Conservation (phyloP, 2,329 filamentous ascomycete genomes). For the Sclerotinia spermophila region DNA sequence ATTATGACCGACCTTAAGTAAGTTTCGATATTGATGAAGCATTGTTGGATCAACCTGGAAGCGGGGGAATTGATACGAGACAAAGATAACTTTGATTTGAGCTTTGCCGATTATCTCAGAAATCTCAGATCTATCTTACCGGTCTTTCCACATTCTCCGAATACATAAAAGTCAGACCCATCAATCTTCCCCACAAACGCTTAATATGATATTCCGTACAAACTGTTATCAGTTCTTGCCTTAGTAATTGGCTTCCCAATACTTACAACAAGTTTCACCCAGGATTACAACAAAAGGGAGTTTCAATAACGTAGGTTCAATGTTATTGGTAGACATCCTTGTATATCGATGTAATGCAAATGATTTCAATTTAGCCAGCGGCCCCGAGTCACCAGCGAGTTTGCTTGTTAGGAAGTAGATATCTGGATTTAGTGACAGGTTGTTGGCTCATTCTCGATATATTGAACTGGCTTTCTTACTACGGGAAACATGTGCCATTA, state of each 20-base stretch:
- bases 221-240: background rate
- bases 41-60: background rate
- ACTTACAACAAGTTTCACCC: background rate
- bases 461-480: background rate
- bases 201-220: background rate
- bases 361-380: background rate
- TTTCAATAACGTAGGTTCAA: background rate
- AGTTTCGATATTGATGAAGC: background rate
- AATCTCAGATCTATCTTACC: background rate
- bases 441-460: background rate
- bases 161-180: background rate
- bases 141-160: background rate
- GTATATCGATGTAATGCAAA: background rate
- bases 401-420: background rate
- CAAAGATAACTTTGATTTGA: background rate
- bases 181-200: background rate
- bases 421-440: background rate
- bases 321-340: background rate
- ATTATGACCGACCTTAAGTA: background rate
- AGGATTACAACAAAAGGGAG: background rate
- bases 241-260: background rate
- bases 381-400: conserved; percentile 1
- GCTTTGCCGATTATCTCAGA: background rate
- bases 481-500: background rate
- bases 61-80: background rate